Evolutionary conservation across 2,329 filamentous ascomycete species (phyloP).

Genomic region (Colletotrichum echinochloae): DNA sequence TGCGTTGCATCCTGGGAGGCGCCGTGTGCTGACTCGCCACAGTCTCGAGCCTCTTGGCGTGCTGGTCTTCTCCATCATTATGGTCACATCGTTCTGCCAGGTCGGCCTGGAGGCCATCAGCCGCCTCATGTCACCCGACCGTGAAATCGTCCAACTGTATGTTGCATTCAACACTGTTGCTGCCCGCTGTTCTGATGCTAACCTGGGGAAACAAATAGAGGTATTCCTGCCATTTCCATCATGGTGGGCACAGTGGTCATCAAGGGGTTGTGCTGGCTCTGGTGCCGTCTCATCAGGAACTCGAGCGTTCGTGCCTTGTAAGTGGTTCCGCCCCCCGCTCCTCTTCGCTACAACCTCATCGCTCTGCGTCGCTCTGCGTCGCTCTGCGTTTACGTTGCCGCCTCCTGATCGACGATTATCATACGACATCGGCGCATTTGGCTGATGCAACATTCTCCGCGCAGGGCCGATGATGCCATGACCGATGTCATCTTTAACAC

Average conservation of each 20-base stretch:
- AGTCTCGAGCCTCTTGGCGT: conserved; percentile 84
- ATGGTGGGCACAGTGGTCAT: conserved; percentile 86
- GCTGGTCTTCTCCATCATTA: conserved; percentile 84
- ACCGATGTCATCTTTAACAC: conserved; percentile 92
- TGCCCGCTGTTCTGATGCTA: conserved; percentile 21
- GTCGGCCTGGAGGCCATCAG: conserved; percentile 78
- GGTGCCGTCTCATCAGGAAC: conserved; percentile 88
- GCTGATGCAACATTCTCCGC: conserved; percentile 27
- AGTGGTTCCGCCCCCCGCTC: conserved; percentile 46
- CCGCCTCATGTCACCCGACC: conserved; percentile 70
- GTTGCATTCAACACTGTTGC: conserved; percentile 37
- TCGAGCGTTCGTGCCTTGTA: conserved; percentile 84
- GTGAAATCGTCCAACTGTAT: conserved; percentile 76
- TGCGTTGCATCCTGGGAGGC: conserved; percentile 15
- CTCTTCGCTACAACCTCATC: conserved; percentile 4
- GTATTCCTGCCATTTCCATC: conserved; percentile 78
- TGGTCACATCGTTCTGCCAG: conserved; percentile 87
- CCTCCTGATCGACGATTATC: conserved; percentile 42
- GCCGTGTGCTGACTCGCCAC: conserved; percentile 23
- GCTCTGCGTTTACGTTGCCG: conserved; percentile 14
- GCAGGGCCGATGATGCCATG: conserved; percentile 63
- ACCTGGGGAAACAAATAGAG: conserved; percentile 48
- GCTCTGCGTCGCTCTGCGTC: conserved; percentile 8
- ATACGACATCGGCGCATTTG: conserved; percentile 43
- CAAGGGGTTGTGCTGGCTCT: conserved; percentile 86